phyloP scores from a whole-genome alignment of 345 rosid species.

The Camelina laxa region DNA sequence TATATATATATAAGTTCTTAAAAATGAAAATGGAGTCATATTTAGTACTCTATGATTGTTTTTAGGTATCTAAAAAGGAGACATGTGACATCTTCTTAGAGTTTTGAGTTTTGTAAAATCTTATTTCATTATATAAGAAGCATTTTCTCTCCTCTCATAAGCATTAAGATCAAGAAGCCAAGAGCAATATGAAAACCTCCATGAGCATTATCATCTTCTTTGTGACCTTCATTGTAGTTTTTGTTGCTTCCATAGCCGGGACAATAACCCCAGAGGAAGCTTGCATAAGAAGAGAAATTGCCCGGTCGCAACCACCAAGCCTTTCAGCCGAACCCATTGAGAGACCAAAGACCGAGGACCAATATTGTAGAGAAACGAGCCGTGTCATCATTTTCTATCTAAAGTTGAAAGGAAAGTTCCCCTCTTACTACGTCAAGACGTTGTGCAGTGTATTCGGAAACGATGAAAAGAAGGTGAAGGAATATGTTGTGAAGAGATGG shows the following conservation, averaged over 20 bases:
- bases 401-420: constrained; percentile 14
- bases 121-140: too few relatives aligned
- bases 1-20: too few relatives aligned
- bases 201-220: constrained; percentile 15
- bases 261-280: constrained; percentile 18
- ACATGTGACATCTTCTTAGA: too few relatives aligned
- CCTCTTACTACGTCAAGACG: constrained; percentile 8
- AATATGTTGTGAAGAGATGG: constrained; percentile 28
- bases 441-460: constrained; percentile 36
- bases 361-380: not conserved
- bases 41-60: too few relatives aligned
- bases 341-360: not conserved
- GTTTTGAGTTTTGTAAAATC: too few relatives aligned
- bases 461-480: constrained; percentile 21
- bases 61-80: too few relatives aligned
- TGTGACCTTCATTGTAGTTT: not conserved
- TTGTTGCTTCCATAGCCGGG: constrained; percentile 13
- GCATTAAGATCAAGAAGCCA: too few relatives aligned
- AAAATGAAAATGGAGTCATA: too few relatives aligned
- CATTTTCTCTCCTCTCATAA: too few relatives aligned
- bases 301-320: not conserved
- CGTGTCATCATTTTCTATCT: constrained; percentile 15
- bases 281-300: constrained; percentile 32
- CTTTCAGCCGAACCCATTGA: not conserved
- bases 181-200: not conserved